Conservation (phyloP, 75 land plant species). For the Pinus taeda region DNA sequence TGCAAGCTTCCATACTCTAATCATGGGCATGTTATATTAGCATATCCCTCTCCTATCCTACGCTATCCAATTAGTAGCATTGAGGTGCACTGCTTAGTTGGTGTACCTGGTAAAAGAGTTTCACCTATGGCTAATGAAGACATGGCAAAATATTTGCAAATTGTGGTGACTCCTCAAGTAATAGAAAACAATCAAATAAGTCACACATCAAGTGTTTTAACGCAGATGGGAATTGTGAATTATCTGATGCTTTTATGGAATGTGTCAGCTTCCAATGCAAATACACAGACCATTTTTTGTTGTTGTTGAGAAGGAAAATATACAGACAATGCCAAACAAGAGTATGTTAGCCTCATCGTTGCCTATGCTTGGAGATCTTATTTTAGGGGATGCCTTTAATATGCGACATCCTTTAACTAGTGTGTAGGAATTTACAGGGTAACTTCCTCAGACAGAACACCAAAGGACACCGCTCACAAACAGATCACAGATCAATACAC, state of each 20-base stretch:
- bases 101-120: constrained; percentile 77
- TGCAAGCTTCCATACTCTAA: constrained; percentile 81
- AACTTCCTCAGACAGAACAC: no score
- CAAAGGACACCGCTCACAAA: no score
- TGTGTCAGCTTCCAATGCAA: constrained; percentile 54
- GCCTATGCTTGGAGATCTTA: constrained; percentile 41
- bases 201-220: background rate
- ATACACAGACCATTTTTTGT: constrained; percentile 62
- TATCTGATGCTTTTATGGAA: background rate
- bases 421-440: constrained; percentile 4
- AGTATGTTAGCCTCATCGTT: constrained; percentile 71
- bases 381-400: constrained; percentile 93
- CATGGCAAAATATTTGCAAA: constrained; percentile 74
- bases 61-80: constrained; percentile 90
- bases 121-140: constrained; percentile 87
- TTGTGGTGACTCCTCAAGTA: constrained; percentile 89
- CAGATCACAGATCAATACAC: no score
- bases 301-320: constrained; percentile 64
- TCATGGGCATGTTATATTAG: constrained; percentile 55
- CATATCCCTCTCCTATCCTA: constrained; percentile 69
- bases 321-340: constrained; percentile 76
- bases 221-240: background rate
- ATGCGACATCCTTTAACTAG: constrained; percentile 94
- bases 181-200: background rate
- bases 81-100: constrained; percentile 78